Evolutionary conservation across 2,329 filamentous ascomycete species (phyloP), one percentile per base, ranked within the genome.

Genomic region (Trichoderma breve): DNA sequence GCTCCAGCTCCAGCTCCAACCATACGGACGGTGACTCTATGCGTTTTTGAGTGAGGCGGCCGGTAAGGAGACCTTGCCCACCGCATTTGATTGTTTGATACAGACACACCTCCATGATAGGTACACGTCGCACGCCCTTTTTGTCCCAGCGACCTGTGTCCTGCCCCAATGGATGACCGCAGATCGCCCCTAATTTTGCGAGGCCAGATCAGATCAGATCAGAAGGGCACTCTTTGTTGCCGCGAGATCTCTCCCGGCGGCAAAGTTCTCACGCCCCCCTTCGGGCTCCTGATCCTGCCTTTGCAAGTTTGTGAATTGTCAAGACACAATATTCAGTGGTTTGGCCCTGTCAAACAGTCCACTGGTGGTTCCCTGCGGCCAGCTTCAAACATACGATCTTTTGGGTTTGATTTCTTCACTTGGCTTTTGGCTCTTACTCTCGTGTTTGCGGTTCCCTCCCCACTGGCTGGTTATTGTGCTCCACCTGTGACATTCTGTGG

Each of bases 131-230:
- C 39, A 70, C 67, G 34, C 67, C 58, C 58, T 58, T n/a, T 26
- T 60, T 32, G 12, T 55, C 39, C 24, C 51, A 30, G 65, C 36
- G 21, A 47, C 15, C 11, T 39, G 30, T n/a, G n/a, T 64, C 43
- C 39, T 32, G 53, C 58, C 62, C 68, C 68, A 70, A 70, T 70
- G 30, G 68, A 55, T 26, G 43, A 39, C 64, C 51, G 57, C 51
- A 55, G 70, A 68, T 72, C 63, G 64, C 63, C 70, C 63, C 70
- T 72, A 68, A 65, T 66, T 51, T 60, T 43, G 12, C 69, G 53
- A 36, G 47, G 66, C 60, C 70, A 71, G 70, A 71, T 71, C 71
- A 70, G 71, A 72, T 72, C 64, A 69, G 47, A 70, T 72, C 71
- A 57, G 62, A 55, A 72, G 55, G 55, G 9, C 51, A 36, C 64